phyloP scores from a whole-genome alignment of 257 asterid genomes.

The Verbascum thapsus region DNA sequence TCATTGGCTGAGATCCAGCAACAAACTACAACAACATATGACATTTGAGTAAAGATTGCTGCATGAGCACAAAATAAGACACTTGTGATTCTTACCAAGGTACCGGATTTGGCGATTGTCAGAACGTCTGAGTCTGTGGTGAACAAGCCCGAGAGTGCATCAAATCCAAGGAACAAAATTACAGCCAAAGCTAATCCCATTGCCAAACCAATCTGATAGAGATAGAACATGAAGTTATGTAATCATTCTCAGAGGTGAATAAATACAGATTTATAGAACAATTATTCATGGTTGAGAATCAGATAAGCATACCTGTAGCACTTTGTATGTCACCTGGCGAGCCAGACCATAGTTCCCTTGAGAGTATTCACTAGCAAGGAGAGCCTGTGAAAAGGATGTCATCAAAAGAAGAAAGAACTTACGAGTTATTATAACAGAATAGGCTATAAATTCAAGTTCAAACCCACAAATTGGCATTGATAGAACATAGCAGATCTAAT shows the following conservation, averaged over 20 bases:
- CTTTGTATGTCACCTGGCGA: conserved; percentile 72
- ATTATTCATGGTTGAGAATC: conserved; percentile 15
- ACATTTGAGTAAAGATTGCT: no score
- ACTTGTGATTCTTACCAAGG: conserved; percentile 63
- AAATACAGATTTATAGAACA: not conserved
- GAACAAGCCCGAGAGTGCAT: conserved; percentile 68
- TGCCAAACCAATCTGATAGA: conserved; percentile 60
- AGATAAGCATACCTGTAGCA: conserved; percentile 62
- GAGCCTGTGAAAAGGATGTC: conserved; percentile 55
- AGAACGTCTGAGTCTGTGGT: conserved; percentile 77
- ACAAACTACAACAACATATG: conserved; percentile 63
- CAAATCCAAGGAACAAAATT: conserved; percentile 66
- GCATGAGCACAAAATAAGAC: not conserved
- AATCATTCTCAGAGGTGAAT: conserved; percentile 14
- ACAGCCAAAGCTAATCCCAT: conserved; percentile 70
- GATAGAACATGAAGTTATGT: conserved; percentile 13
- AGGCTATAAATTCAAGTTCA: not conserved
- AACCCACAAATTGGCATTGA: not conserved
- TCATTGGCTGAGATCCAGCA: conserved; percentile 89
- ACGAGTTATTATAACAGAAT: not conserved
- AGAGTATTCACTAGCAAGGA: conserved; percentile 83
- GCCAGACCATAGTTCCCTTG: conserved; percentile 78
- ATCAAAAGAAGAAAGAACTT: conserved; percentile 10
- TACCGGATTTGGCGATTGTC: conserved; percentile 71
- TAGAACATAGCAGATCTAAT: conserved; percentile 2